These are phyloP conservation scores for Colletotrichum liriopes DNA, from an alignment of 2,329 filamentous ascomycete genomes.

Conservation along the genomic window DNA sequence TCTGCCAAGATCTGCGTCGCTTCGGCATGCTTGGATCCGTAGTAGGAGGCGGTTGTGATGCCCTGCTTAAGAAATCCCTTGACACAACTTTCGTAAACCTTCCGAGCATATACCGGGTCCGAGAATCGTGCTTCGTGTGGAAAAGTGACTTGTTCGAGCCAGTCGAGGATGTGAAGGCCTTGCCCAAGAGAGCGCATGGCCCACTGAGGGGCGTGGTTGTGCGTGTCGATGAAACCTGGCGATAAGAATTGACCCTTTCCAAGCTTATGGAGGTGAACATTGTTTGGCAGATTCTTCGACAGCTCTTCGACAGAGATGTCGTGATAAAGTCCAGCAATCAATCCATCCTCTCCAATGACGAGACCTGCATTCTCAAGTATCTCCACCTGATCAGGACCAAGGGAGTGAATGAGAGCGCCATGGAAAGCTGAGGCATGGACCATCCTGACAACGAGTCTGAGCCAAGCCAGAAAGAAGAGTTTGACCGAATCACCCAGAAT, in stretches of 20 bases:
- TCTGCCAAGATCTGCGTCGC: constrained; percentile 72
- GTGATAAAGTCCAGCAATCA: constrained; percentile 47
- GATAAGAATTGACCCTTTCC: constrained; percentile 66
- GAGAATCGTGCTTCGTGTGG: constrained; percentile 74
- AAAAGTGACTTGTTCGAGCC: constrained; percentile 76
- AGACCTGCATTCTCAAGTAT: constrained; percentile 58
- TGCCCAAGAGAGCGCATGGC: constrained; percentile 64
- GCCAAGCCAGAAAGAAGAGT: background rate
- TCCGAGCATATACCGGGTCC: constrained; percentile 67
- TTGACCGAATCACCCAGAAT: background rate
- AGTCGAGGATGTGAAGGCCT: constrained; percentile 71
- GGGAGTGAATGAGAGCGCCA: constrained; percentile 61
- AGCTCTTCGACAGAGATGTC: constrained; percentile 24
- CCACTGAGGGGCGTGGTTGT: constrained; percentile 77
- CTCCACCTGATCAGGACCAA: constrained; percentile 50
- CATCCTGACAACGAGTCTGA: background rate
- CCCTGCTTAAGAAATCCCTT: constrained; percentile 73
- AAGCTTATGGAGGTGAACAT: constrained; percentile 51
- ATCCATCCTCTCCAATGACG: constrained; percentile 47
- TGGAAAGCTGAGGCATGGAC: constrained; percentile 50
- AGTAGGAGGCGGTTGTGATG: constrained; percentile 75
- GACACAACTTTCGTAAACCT: constrained; percentile 68
- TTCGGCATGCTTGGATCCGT: constrained; percentile 69
- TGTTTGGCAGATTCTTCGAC: constrained; percentile 5
- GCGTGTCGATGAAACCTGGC: constrained; percentile 76